These are phyloP conservation scores for Athelia sp. DNA, from an alignment of 1,284 basidiomycete genomes.

Conservation along the genomic window DNA sequence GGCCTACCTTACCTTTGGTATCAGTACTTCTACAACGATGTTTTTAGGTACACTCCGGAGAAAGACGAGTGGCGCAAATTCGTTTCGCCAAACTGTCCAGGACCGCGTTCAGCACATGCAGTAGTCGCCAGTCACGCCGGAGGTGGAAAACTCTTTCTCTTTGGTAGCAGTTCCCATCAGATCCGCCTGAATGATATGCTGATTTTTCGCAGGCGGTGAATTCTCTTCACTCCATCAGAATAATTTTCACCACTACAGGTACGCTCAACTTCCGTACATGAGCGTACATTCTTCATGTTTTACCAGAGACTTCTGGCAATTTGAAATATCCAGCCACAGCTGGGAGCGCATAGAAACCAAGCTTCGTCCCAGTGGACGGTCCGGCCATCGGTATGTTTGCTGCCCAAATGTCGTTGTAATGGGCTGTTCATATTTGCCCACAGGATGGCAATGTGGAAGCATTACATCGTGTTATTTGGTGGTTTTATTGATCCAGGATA, in stretches of 20 bases:
- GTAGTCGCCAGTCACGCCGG: conserved; percentile 67
- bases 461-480: conserved; percentile 82
- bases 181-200: neutral
- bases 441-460: conserved; percentile 91
- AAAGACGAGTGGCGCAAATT: conserved; percentile 90
- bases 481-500: conserved; percentile 84
- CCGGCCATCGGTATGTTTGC: conserved; percentile 72
- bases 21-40: conserved; percentile 77
- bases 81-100: conserved; percentile 77
- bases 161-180: conserved; percentile 49
- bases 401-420: neutral
- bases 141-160: conserved; percentile 83
- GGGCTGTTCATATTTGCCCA: neutral
- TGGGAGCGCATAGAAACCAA: conserved; percentile 93
- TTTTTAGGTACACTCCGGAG: conserved; percentile 78
- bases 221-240: conserved; percentile 85
- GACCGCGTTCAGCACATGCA: conserved; percentile 82
- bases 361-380: conserved; percentile 74
- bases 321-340: conserved; percentile 67
- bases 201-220: conserved; percentile 57
- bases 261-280: neutral
- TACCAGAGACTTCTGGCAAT: conserved; percentile 82
- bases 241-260: conserved; percentile 74
- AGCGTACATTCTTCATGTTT: neutral
- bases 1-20: conserved; percentile 4